These are phyloP conservation scores for Cylindrotheca fusiformis DNA, from an alignment of 108 stramenopile species.

Conservation along the genomic window DNA sequence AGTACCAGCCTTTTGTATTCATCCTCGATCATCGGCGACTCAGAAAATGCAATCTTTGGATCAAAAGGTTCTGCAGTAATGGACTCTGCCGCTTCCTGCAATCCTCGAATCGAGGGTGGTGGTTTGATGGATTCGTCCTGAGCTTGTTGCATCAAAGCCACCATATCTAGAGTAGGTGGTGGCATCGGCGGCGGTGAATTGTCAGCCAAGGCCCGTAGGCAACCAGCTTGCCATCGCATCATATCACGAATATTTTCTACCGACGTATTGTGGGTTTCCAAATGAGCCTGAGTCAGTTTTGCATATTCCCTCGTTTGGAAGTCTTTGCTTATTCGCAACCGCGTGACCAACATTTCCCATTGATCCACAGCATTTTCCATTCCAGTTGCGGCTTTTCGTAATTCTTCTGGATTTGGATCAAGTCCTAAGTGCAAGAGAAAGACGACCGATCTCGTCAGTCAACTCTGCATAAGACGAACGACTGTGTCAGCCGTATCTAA, in stretches of 20 bases:
- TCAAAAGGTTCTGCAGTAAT: conserved; percentile 30
- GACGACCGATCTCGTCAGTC: too few species aligned
- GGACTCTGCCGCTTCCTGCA: conserved; percentile 30
- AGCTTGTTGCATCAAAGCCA: conserved; percentile 31
- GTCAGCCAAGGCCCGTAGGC: conserved; percentile 40
- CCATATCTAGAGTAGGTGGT: conserved; percentile 37
- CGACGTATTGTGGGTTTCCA: conserved; percentile 21
- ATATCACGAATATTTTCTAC: conserved; percentile 16
- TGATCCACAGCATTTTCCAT: conserved; percentile 34
- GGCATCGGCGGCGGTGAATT: conserved; percentile 39
- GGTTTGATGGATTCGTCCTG: conserved; percentile 12
- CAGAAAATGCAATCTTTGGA: conserved; percentile 25
- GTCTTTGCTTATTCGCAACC: conserved; percentile 25
- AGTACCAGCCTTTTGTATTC: conserved; percentile 42
- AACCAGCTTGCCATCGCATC: conserved; percentile 44
- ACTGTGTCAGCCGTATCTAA: too few species aligned
- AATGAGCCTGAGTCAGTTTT: conserved; percentile 40
- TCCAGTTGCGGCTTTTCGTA: conserved; percentile 24
- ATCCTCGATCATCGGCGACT: conserved; percentile 34
- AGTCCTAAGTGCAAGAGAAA: conserved; percentile 40
- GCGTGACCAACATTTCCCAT: conserved; percentile 31
- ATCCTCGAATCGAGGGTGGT: conserved; percentile 35
- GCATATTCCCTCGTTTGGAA: conserved; percentile 48
- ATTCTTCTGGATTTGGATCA: conserved; percentile 28
- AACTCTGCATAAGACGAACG: too few species aligned